These are phyloP conservation scores for Cyberlindnera mrakii DNA, from an alignment of 805 yeast genomes.

Conservation along the genomic window DNA sequence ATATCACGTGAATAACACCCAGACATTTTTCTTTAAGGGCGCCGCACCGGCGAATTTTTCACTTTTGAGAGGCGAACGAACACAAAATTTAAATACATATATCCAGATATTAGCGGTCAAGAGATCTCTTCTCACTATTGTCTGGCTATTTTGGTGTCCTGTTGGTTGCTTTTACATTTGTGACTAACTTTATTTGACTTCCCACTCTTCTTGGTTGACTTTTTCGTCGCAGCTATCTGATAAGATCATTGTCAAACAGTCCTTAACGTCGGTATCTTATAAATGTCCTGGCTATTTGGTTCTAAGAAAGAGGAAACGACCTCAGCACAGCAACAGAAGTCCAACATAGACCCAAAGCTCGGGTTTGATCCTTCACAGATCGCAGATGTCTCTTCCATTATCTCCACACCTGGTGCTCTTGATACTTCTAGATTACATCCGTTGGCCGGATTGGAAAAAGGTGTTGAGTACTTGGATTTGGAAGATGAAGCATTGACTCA, in stretches of 20 bases:
- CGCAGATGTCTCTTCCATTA: conserved; percentile 54
- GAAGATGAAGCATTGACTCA: conserved; percentile 74
- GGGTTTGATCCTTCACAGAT: conserved; percentile 66
- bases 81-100: too few relatives aligned
- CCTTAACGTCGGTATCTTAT: background rate
- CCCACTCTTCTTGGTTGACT: too few relatives aligned
- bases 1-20: too few relatives aligned
- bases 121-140: too few relatives aligned
- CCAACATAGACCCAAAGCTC: conserved; percentile 19
- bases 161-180: too few relatives aligned
- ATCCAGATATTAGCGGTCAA: too few relatives aligned
- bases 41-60: too few relatives aligned
- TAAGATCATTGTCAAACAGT: background rate
- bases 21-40: too few relatives aligned
- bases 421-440: conserved; percentile 81
- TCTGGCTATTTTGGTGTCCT: too few relatives aligned
- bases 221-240: too few relatives aligned
- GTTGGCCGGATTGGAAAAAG: conserved; percentile 84
- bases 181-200: too few relatives aligned
- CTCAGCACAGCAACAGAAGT: conserved; percentile 5
- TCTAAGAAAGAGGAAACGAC: conserved; percentile 21
- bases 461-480: conserved; percentile 82
- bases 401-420: conserved; percentile 54
- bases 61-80: too few relatives aligned
- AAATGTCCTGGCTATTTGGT: conserved; percentile 27